These are phyloP conservation scores for Anacardium occidentale DNA, from an alignment of 345 rosid species.

Conservation along the genomic window DNA sequence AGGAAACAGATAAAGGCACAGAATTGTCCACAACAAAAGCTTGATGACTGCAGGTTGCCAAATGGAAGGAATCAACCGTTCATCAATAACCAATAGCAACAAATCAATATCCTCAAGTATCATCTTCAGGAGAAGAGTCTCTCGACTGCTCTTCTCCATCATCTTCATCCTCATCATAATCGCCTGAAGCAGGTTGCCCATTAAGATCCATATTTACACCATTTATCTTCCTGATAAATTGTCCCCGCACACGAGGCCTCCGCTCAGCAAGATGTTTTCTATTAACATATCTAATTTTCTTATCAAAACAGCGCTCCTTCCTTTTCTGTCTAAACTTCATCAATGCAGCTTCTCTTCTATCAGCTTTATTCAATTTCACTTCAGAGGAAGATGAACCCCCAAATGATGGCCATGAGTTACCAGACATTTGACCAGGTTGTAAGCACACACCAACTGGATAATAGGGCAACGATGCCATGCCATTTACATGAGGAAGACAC, in stretches of 20 bases:
- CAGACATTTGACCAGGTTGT: constrained; percentile 64
- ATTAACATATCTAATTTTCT: constrained; percentile 92
- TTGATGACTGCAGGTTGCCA: neutral
- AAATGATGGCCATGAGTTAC: constrained; percentile 57
- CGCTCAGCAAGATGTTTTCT: constrained; percentile 91
- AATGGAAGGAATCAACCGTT: neutral
- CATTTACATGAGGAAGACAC: constrained; percentile 52
- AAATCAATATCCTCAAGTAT: constrained; percentile 39
- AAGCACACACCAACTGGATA: constrained; percentile 62
- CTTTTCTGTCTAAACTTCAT: constrained; percentile 90
- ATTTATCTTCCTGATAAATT: constrained; percentile 88
- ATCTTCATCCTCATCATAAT: constrained; percentile 76
- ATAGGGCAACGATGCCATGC: constrained; percentile 69
- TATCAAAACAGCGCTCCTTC: constrained; percentile 92
- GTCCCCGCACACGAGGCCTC: constrained; percentile 97
- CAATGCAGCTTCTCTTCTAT: constrained; percentile 90
- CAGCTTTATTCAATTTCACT: constrained; percentile 54
- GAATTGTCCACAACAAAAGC: constrained; percentile 3
- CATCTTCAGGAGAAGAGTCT: constrained; percentile 65
- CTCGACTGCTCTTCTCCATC: constrained; percentile 62
- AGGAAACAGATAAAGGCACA: neutral
- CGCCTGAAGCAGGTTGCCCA: constrained; percentile 67
- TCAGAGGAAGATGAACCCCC: constrained; percentile 59
- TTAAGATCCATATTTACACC: constrained; percentile 82
- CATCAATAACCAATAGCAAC: neutral